Evolutionary conservation across 2,329 filamentous ascomycete species (phyloP).

Genomic region (Penicillium expansum): DNA sequence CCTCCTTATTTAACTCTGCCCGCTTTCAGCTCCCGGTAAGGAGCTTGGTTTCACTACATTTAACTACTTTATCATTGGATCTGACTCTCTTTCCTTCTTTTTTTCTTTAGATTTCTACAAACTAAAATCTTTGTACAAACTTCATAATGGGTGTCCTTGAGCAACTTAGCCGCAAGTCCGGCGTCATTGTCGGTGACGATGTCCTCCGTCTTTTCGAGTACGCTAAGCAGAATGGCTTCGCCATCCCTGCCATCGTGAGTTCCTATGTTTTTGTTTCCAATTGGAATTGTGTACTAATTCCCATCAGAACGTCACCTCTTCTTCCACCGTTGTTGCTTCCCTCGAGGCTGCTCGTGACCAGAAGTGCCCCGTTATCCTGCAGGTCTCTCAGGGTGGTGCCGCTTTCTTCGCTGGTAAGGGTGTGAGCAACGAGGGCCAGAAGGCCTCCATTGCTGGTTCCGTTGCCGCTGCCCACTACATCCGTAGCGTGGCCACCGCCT

Average conservation of each 20-base stretch:
- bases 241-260: constrained; percentile 75
- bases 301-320: constrained; percentile 80
- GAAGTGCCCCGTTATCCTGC: constrained; percentile 89
- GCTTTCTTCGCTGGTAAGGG: constrained; percentile 93
- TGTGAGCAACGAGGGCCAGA: constrained; percentile 77
- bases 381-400: constrained; percentile 89
- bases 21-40: constrained; percentile 28
- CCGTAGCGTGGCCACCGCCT: constrained; percentile 78
- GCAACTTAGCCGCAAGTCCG: constrained; percentile 61
- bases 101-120: constrained; percentile 8
- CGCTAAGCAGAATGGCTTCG: constrained; percentile 81
- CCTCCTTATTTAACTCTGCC: constrained; percentile 21
- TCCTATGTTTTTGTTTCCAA: neutral
- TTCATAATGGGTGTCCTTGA: constrained; percentile 49
- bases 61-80: constrained; percentile 12
- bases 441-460: constrained; percentile 82
- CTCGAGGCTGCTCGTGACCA: constrained; percentile 93
- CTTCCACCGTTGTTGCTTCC: constrained; percentile 77
- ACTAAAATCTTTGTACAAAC: constrained; percentile 2
- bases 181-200: constrained; percentile 67
- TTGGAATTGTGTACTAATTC: neutral
- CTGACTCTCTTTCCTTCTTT: constrained; percentile 6
- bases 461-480: constrained; percentile 92
- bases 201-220: constrained; percentile 78
- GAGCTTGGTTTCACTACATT: constrained; percentile 2